Conservation (phyloP, 2,329 filamentous ascomycete genomes). For the Fusarium sororula region DNA sequence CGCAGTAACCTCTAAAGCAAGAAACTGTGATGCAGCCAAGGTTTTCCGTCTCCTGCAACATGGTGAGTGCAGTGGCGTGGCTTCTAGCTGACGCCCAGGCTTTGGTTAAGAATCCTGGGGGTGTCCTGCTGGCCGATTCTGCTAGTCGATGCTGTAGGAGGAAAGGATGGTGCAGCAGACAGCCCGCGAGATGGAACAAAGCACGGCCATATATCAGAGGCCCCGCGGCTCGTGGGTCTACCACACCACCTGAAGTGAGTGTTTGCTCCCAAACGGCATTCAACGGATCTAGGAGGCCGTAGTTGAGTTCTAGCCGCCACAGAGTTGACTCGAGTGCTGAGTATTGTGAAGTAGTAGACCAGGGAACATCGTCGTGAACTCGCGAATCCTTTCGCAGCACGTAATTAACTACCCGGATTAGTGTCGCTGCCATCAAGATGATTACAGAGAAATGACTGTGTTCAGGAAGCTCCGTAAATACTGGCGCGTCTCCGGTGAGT, state of each 20-base stretch:
- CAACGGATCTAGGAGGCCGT: not conserved
- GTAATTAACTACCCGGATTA: not conserved
- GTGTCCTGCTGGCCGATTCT: not conserved
- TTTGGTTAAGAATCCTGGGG: not conserved
- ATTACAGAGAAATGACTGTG: not conserved
- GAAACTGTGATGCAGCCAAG: not conserved
- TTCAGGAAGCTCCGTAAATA: not conserved
- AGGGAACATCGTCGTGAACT: not conserved
- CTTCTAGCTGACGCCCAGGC: not conserved
- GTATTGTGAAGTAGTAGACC: not conserved
- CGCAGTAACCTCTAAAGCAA: not conserved
- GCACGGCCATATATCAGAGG: not conserved
- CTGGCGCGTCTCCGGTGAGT: not conserved
- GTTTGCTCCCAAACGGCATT: not conserved
- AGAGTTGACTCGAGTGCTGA: not conserved
- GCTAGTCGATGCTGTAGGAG: not conserved
- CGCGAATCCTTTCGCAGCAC: not conserved
- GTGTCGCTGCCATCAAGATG: not conserved
- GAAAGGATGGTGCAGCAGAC: not conserved
- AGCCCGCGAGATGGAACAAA: not conserved
- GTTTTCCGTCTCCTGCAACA: not conserved
- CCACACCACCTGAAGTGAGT: not conserved
- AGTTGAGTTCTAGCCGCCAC: not conserved
- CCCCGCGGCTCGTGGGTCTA: not conserved
- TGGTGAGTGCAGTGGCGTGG: not conserved